Conservation (phyloP, 257 asterid species). For the Nyctanthes arbortristis region DNA sequence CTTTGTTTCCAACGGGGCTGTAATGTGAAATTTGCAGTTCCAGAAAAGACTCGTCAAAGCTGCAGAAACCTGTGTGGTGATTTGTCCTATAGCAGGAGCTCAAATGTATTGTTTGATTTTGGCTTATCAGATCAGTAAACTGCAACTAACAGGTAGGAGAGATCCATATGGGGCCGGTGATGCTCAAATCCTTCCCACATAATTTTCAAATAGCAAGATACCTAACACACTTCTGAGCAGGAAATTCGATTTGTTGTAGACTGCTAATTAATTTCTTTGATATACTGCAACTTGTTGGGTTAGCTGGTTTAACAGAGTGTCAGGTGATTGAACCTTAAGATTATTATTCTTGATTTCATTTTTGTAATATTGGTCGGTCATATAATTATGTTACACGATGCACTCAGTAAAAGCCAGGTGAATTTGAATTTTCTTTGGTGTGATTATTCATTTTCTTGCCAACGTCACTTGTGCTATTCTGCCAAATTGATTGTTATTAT, state of each 20-base stretch:
- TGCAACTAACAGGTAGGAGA: background rate
- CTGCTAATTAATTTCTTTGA: background rate
- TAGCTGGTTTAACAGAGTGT: background rate
- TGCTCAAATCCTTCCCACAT: background rate
- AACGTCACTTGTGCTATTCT: no score
- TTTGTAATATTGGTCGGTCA: background rate
- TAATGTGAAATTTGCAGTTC: conserved; percentile 18
- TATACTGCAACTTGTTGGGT: background rate
- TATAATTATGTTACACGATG: background rate
- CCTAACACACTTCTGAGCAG: background rate
- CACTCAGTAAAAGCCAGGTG: background rate
- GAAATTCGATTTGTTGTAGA: background rate
- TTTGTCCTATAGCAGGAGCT: no score
- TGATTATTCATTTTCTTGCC: background rate
- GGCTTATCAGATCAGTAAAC: background rate
- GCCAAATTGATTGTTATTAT: no score
- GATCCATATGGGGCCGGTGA: background rate
- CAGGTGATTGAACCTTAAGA: background rate
- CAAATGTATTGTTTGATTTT: no score
- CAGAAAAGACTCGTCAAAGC: background rate
- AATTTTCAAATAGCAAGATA: background rate
- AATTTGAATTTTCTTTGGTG: background rate
- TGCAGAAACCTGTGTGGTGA: background rate
- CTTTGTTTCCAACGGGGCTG: conserved; percentile 30
- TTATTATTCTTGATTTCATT: background rate